Conservation (phyloP, 2,329 filamentous ascomycete genomes). For the Mycosphaerella arachidis region DNA sequence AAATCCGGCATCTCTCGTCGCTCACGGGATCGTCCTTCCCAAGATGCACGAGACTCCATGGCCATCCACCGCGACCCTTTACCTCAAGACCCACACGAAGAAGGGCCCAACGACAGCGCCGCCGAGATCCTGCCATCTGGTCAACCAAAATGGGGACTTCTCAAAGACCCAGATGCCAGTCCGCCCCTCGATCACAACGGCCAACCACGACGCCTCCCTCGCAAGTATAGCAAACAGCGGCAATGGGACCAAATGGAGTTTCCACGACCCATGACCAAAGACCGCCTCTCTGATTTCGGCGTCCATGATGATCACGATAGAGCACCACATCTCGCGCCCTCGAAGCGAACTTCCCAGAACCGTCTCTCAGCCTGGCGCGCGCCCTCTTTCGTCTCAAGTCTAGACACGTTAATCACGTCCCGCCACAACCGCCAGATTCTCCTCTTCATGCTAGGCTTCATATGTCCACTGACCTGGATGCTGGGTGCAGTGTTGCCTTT, state of each 20-base stretch:
- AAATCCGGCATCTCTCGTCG: slow-evolving; percentile 17
- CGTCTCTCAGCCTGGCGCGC: slow-evolving; percentile 31
- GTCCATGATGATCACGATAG: slow-evolving; percentile 8
- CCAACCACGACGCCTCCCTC: slow-evolving; percentile 18
- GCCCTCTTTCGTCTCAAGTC: slow-evolving; percentile 33
- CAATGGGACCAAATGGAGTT: slow-evolving; percentile 32
- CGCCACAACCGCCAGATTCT: slow-evolving; percentile 35
- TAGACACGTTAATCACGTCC: slow-evolving; percentile 30
- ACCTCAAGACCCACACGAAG: slow-evolving; percentile 8
- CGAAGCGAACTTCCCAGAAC: slow-evolving; percentile 20
- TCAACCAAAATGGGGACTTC: slow-evolving; percentile 26
- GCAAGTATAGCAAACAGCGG: slow-evolving; percentile 31
- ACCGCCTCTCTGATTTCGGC: slow-evolving; percentile 26
- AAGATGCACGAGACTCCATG: slow-evolving; percentile 25
- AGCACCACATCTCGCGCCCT: slow-evolving; percentile 28
- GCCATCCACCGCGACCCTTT: slow-evolving; percentile 22
- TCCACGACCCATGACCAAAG: slow-evolving; percentile 32
- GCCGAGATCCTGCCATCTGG: slow-evolving; percentile 27
- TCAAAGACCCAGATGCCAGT: slow-evolving; percentile 22
- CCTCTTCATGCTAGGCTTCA: slow-evolving; percentile 34
- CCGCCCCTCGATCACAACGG: slow-evolving; percentile 1
- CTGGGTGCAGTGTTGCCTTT: slow-evolving; percentile 33
- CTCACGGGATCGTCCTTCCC: slow-evolving; percentile 6
- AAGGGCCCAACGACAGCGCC: not conserved
- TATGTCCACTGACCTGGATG: slow-evolving; percentile 35